Evolutionary conservation across 2,329 filamentous ascomycete genomes (phyloP).

Genomic region (Sarocladium strictum): DNA sequence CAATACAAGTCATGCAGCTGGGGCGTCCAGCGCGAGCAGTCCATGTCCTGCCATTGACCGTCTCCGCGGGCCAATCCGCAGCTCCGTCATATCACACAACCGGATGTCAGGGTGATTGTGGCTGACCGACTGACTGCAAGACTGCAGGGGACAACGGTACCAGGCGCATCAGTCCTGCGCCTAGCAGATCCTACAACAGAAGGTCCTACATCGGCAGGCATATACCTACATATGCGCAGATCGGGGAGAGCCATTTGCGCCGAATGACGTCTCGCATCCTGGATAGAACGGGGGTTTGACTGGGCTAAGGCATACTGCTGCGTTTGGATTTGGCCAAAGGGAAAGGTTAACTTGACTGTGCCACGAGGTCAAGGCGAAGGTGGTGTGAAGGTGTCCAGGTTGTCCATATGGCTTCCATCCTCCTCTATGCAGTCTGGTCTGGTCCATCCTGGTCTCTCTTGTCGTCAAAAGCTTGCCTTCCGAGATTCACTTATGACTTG

Average conservation of each 20-base stretch:
- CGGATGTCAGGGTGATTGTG: not conserved
- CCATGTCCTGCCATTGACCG: not conserved
- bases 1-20: not conserved
- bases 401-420: not conserved
- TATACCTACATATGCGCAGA: not conserved
- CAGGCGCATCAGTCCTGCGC: not conserved
- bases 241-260: not conserved
- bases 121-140: not conserved
- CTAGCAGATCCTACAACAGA: no score
- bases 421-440: not conserved
- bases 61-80: conserved; percentile 2
- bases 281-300: not conserved
- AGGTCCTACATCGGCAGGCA: no score
- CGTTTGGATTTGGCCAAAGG: not conserved
- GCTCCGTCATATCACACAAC: not conserved
- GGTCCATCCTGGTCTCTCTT: no score
- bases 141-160: not conserved
- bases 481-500: not conserved
- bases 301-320: not conserved
- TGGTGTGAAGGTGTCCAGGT: not conserved
- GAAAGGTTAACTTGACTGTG: not conserved
- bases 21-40: not conserved
- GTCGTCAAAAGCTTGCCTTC: not conserved
- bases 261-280: not conserved
- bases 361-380: not conserved